Evolutionary conservation across 2,329 filamentous ascomycete species (phyloP).

Genomic region (Beauveria asiatica): DNA sequence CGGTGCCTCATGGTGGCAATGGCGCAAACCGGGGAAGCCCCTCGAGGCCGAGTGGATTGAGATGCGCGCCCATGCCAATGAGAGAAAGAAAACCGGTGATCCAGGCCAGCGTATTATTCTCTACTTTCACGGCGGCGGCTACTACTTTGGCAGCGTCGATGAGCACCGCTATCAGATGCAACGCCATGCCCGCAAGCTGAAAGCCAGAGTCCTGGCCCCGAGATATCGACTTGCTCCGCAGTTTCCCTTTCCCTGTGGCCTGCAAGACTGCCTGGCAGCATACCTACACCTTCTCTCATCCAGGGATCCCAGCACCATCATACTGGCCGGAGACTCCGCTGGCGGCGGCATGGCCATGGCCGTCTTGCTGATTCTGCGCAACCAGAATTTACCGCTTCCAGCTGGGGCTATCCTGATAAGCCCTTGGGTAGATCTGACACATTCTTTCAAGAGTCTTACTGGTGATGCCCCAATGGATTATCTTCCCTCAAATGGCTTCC

Average conservation of each 20-base stretch:
- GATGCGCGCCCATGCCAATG: slow-evolving; percentile 68
- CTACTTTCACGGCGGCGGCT: slow-evolving; percentile 89
- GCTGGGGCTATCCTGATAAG: slow-evolving; percentile 87
- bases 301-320: slow-evolving; percentile 72
- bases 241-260: slow-evolving; percentile 88
- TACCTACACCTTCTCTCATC: slow-evolving; percentile 74
- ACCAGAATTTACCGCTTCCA: slow-evolving; percentile 74
- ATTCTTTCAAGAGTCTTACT: slow-evolving; percentile 88
- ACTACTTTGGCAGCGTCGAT: slow-evolving; percentile 92
- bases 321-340: slow-evolving; percentile 86
- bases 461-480: slow-evolving; percentile 71
- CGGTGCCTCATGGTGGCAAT: slow-evolving; percentile 83
- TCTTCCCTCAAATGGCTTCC: slow-evolving; percentile 78
- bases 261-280: slow-evolving; percentile 82
- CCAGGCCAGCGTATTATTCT: slow-evolving; percentile 72
- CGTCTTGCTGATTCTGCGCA: slow-evolving; percentile 71
- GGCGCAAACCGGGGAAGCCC: slow-evolving; percentile 58
- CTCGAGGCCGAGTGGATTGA: slow-evolving; percentile 92
- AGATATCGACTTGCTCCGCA: slow-evolving; percentile 84
- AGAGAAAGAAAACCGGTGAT: slow-evolving; percentile 54
- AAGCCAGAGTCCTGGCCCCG: slow-evolving; percentile 80
- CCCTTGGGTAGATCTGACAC: slow-evolving; percentile 91
- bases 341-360: slow-evolving; percentile 84
- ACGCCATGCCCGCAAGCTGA: slow-evolving; percentile 86
- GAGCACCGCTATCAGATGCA: slow-evolving; percentile 99